Conservation (phyloP, 1,139 yeast species). For the Waltiozyma sp. region DNA sequence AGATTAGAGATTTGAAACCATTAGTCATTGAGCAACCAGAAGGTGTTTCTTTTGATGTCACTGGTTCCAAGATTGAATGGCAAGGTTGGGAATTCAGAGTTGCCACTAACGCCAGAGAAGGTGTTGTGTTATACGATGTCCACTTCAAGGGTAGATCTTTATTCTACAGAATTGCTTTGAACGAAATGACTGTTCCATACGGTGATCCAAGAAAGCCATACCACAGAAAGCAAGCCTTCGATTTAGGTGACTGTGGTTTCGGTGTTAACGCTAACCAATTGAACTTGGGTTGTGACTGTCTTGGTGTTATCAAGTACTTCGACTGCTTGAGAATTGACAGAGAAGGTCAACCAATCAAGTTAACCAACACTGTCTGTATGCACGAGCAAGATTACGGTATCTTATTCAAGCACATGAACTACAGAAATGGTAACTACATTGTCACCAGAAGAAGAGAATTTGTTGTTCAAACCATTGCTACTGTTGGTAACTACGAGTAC, state of each 20-base stretch:
- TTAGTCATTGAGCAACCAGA: slow-evolving; percentile 72
- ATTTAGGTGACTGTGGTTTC: slow-evolving; percentile 85
- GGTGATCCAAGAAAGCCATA: slow-evolving; percentile 86
- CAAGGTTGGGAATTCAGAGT: slow-evolving; percentile 87
- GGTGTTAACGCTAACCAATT: slow-evolving; percentile 72
- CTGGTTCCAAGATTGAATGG: slow-evolving; percentile 64
- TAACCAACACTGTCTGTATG: slow-evolving; percentile 74
- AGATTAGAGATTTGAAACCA: slow-evolving; percentile 58
- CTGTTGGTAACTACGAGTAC: slow-evolving; percentile 88
- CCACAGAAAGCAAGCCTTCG: slow-evolving; percentile 89
- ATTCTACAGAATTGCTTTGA: slow-evolving; percentile 66
- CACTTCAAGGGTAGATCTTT: slow-evolving; percentile 73
- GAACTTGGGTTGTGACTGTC: slow-evolving; percentile 78
- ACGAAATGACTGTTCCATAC: slow-evolving; percentile 90
- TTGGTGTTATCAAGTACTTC: slow-evolving; percentile 75
- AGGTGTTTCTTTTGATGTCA: slow-evolving; percentile 67
- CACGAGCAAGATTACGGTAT: slow-evolving; percentile 85
- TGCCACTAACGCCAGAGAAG: slow-evolving; percentile 70
- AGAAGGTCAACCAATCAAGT: slow-evolving; percentile 52
- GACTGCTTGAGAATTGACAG: slow-evolving; percentile 53
- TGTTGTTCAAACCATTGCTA: slow-evolving; percentile 76
- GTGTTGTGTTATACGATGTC: slow-evolving; percentile 69
- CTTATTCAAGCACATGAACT: slow-evolving; percentile 75
- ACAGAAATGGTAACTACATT: slow-evolving; percentile 62
- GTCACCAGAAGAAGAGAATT: slow-evolving; percentile 82